These are phyloP conservation scores for Astragalus membranaceus DNA, from an alignment of 306 rosid genomes.

Conservation along the genomic window DNA sequence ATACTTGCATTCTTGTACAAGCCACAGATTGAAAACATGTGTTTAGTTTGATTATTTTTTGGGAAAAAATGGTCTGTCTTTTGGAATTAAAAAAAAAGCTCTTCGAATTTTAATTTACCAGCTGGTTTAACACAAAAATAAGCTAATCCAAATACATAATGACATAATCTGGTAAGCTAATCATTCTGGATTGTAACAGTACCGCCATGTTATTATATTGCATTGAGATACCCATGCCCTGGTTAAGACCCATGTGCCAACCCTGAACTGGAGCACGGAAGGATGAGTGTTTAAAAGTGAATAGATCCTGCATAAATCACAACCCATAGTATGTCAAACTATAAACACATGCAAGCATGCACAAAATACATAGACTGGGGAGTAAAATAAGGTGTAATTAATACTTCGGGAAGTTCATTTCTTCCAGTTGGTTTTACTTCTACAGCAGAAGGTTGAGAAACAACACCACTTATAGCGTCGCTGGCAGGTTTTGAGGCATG, in stretches of 20 bases:
- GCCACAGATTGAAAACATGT: slow-evolving; percentile 13
- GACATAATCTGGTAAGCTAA: slow-evolving; percentile 16
- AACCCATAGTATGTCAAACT: slow-evolving; percentile 23
- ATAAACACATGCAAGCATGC: not conserved
- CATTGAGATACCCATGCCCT: slow-evolving; percentile 53
- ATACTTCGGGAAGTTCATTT: slow-evolving; percentile 75
- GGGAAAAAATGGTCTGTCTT: not conserved
- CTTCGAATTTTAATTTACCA: not conserved
- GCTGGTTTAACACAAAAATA: slow-evolving; percentile 12
- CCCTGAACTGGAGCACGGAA: slow-evolving; percentile 55
- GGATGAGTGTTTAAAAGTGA: slow-evolving; percentile 46
- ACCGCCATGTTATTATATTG: slow-evolving; percentile 61
- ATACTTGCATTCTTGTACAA: slow-evolving; percentile 8
- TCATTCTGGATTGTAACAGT: slow-evolving; percentile 27
- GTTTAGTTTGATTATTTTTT: slow-evolving; percentile 1
- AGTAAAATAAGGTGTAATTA: slow-evolving; percentile 3
- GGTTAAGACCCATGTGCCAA: slow-evolving; percentile 78
- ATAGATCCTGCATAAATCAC: slow-evolving; percentile 64
- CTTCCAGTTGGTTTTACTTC: slow-evolving; percentile 58
- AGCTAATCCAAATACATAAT: slow-evolving; percentile 15
- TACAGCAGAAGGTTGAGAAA: slow-evolving; percentile 40
- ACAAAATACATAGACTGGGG: not conserved
- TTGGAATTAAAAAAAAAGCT: not conserved
- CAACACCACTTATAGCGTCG: slow-evolving; percentile 22
- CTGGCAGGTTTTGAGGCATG: slow-evolving; percentile 34